Percentiles rank a stretch among this genome's conserved stretches.
Evolutionary conservation across 192 early-diverging fungal genomes (phyloP).

Genomic region (Mortierella claussenii): DNA sequence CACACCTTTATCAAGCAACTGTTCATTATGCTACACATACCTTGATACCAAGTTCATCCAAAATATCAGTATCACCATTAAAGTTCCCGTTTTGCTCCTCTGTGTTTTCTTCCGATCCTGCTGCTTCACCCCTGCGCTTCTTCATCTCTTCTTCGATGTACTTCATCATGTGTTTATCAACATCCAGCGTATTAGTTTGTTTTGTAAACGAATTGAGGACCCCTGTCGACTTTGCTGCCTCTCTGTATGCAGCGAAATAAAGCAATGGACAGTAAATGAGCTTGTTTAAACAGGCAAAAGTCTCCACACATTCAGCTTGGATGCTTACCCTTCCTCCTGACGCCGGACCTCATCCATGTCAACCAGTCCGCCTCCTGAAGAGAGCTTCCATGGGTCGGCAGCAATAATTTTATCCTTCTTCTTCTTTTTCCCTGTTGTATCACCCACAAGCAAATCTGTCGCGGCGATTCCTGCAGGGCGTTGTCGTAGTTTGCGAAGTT

Average conservation of each 20-base stretch:
- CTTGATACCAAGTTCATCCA: constrained; percentile 47
- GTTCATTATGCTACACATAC: too few relatives aligned
- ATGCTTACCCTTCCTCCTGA: constrained; percentile 34
- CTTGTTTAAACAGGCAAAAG: too few relatives aligned
- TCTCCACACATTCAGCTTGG: too few relatives aligned
- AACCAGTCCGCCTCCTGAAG: constrained; percentile 64
- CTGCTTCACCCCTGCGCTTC: constrained; percentile 60
- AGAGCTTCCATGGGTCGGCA: constrained; percentile 67
- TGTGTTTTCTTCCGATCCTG: constrained; percentile 31
- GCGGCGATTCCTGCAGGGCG: constrained; percentile 66
- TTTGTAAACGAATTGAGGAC: constrained; percentile 74
- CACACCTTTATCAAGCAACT: too few relatives aligned
- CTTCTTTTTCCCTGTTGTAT: constrained; percentile 60
- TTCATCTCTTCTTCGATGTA: constrained; percentile 85
- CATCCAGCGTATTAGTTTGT: constrained; percentile 81
- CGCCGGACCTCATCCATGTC: constrained; percentile 58
- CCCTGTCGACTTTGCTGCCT: constrained; percentile 50
- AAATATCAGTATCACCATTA: constrained; percentile 52
- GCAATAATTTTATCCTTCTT: constrained; percentile 58
- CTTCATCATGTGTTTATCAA: constrained; percentile 88
- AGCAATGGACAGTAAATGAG: too few relatives aligned
- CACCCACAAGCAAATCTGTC: constrained; percentile 65
- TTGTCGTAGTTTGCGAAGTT: constrained; percentile 67
- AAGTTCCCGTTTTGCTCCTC: constrained; percentile 19
- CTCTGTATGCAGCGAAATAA: too few relatives aligned